Evolutionary conservation across 2,329 filamentous ascomycete species (phyloP).

Genomic region (Colletotrichum lindemuthianum): DNA sequence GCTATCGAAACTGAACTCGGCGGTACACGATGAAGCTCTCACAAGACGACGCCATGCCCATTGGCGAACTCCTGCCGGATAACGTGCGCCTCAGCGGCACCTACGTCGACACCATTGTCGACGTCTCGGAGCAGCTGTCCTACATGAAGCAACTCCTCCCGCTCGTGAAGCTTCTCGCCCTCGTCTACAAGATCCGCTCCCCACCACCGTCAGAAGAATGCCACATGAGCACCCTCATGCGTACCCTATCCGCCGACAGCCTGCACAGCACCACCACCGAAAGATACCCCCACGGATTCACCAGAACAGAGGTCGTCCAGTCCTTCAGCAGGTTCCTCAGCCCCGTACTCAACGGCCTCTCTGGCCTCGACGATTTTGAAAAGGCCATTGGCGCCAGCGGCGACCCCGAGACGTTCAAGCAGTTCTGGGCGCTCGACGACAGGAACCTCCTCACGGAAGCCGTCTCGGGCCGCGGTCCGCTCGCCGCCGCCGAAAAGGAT

Average conservation of each 20-base stretch:
- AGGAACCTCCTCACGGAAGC: constrained; percentile 47
- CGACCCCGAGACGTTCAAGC: constrained; percentile 46
- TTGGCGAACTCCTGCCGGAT: constrained; percentile 22
- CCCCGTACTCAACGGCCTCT: constrained; percentile 48
- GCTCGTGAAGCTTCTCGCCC: constrained; percentile 47
- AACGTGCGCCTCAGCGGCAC: constrained; percentile 25
- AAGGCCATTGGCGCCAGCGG: constrained; percentile 44
- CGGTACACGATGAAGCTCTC: constrained; percentile 17
- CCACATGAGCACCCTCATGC: constrained; percentile 47
- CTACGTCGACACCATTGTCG: constrained; percentile 43
- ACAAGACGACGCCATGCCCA: constrained; percentile 13
- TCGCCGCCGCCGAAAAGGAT: constrained; percentile 39
- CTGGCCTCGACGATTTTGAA: constrained; percentile 46
- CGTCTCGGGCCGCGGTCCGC: constrained; percentile 41
- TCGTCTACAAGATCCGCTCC: constrained; percentile 45
- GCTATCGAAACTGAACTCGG: background rate
- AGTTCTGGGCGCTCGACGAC: constrained; percentile 48
- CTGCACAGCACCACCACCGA: constrained; percentile 34
- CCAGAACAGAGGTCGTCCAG: constrained; percentile 42
- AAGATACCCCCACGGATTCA: constrained; percentile 29
- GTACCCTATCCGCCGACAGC: constrained; percentile 38
- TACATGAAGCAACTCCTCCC: constrained; percentile 45
- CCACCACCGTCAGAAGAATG: constrained; percentile 41
- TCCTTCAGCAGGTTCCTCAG: constrained; percentile 44
- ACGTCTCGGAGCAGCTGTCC: constrained; percentile 44